Percentiles rank a stretch among this genome's conserved stretches.
Evolutionary conservation across 352 stramenopile species (phyloP).

Genomic region (Thraustochytrium striatum): DNA sequence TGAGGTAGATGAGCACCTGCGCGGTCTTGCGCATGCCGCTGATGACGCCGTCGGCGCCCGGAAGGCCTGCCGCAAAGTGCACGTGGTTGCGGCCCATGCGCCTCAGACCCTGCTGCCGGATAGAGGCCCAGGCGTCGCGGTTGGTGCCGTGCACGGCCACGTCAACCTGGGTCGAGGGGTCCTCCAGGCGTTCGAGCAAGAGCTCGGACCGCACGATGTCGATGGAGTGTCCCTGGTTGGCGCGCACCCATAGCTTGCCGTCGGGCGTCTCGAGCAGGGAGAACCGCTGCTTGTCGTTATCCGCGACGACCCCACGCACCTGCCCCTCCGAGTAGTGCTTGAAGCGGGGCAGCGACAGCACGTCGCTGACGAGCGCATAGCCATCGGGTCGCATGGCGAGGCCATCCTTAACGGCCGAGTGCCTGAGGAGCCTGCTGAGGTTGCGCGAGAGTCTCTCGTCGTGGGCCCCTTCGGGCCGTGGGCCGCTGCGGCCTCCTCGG

Average conservation of each 20-base stretch:
- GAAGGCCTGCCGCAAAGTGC: conserved; percentile 67
- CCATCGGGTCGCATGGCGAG: too few species aligned
- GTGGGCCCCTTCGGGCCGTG: too few species aligned
- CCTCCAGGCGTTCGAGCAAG: neutral
- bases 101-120: conserved; percentile 56
- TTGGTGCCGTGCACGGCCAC: conserved; percentile 26
- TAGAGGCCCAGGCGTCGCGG: neutral
- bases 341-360: too few species aligned
- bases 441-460: too few species aligned
- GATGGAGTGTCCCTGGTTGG: conserved; percentile 41
- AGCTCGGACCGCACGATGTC: neutral
- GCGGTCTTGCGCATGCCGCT: conserved; percentile 70
- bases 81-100: conserved; percentile 78
- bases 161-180: neutral
- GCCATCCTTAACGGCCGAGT: too few species aligned
- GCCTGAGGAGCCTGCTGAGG: too few species aligned
- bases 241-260: conserved; percentile 6
- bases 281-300: conserved; percentile 42
- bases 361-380: too few species aligned
- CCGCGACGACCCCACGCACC: neutral
- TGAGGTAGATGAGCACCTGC: conserved; percentile 66
- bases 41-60: conserved; percentile 62
- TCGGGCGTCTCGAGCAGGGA: neutral
- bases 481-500: too few species aligned
- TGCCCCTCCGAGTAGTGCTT: too few species aligned